Evolutionary conservation across 768 basidiomycete species (phyloP), one percentile per base, ranked within the genome.

Genomic region (Mycena chlorophos): DNA sequence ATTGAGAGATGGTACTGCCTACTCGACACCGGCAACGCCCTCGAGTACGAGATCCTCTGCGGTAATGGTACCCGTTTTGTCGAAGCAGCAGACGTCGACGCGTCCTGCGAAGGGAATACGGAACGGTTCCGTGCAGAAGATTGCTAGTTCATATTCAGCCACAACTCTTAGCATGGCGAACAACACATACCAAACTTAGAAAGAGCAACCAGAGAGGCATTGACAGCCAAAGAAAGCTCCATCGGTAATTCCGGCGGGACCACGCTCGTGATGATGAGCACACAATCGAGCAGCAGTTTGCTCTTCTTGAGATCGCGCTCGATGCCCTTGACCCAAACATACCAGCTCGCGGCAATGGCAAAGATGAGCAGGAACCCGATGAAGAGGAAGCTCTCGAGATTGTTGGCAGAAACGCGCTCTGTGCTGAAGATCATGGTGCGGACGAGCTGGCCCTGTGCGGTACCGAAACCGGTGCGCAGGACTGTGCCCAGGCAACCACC

Each of bases 41-140:
- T 99, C 95, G 1, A 98, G 79, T 6, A 98, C 94, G 13, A 98
- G 75, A 68, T 94, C 88, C 69, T 98, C 95, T 0, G 93, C 93
- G 0, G 97, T 99, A 63, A 99, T 98, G 0, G 97, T 98, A 22
- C 96, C 97, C 0, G 97, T 99, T 80, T 99, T 99, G 73, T 99
- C 97, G 64, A 99, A 98, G 72, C 97, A 98, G 72, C 97, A 99
- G 16, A 98, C 89, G 63, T 99, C 97, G 2, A 98, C 94, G 20
- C 94, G 84, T 4, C 97, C 97, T 4, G 97, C 97, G 58, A 78
- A 91, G 0, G 97, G 95, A 58, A 98, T 99, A 20, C 97, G 85
- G 84, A 99, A 98, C 1, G 97, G 97, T 66, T 99, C 97, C 17
- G 97, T 99, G 69, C 97, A 98, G 75, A 95, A 99, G 56, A 98